phyloP scores from a whole-genome alignment of 2,329 filamentous ascomycete genomes.

The Alternaria rosae region DNA sequence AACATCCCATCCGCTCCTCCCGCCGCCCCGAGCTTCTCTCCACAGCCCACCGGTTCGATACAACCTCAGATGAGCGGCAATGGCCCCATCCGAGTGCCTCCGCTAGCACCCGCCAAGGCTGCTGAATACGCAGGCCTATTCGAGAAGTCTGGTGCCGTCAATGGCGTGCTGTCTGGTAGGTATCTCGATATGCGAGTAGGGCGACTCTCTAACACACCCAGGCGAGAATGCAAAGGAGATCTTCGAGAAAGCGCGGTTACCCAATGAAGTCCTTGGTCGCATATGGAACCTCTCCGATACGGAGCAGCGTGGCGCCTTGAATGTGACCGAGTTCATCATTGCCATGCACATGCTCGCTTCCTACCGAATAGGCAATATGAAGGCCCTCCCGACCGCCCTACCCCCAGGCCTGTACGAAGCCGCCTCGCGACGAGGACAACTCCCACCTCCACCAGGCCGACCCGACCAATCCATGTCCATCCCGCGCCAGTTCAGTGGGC shows the following conservation, averaged over 20 bases:
- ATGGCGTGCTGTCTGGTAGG: constrained; percentile 74
- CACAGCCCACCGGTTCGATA: constrained; percentile 46
- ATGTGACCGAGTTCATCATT: constrained; percentile 92
- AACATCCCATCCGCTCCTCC: constrained; percentile 58
- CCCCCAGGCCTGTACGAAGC: constrained; percentile 90
- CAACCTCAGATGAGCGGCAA: constrained; percentile 52
- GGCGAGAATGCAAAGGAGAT: constrained; percentile 91
- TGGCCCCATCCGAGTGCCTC: constrained; percentile 83
- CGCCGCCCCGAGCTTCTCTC: constrained; percentile 56
- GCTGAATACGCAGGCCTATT: constrained; percentile 89
- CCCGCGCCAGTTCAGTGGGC: constrained; percentile 82
- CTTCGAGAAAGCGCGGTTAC: constrained; percentile 89
- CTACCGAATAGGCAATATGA: constrained; percentile 82
- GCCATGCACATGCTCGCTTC: constrained; percentile 97
- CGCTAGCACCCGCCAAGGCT: constrained; percentile 86
- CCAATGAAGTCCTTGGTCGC: constrained; percentile 88
- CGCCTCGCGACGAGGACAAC: constrained; percentile 69
- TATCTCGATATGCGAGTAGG: no score
- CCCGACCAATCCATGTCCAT: constrained; percentile 67
- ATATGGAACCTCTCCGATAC: constrained; percentile 97
- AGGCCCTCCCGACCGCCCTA: constrained; percentile 78
- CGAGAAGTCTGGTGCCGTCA: constrained; percentile 82
- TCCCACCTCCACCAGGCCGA: constrained; percentile 52
- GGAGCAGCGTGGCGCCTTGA: constrained; percentile 86
- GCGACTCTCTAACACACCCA: constrained; percentile 34